Percentiles rank a stretch among this genome's conserved stretches.
phyloP scores from a whole-genome alignment of 1,139 yeast genomes.

The Williopsis jadinii region DNA sequence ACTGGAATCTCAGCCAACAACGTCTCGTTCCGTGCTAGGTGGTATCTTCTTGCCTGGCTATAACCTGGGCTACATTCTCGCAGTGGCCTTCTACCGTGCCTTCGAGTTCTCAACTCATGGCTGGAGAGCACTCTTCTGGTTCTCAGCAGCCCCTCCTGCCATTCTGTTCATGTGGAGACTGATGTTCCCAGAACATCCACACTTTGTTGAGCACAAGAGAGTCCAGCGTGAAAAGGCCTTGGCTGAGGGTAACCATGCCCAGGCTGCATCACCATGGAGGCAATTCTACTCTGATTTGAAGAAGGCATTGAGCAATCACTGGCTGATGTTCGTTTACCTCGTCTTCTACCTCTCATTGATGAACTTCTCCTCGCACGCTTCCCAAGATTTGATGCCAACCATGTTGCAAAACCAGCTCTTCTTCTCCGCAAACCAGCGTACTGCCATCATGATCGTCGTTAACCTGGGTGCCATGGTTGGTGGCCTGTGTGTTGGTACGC shows the following conservation, averaged over 20 bases:
- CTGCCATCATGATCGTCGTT: slow-evolving; percentile 39
- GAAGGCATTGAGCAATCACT: slow-evolving; percentile 24
- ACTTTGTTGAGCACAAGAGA: slow-evolving; percentile 18
- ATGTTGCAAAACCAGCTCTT: slow-evolving; percentile 35
- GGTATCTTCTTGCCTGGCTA: slow-evolving; percentile 36
- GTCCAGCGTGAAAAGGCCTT: slow-evolving; percentile 12
- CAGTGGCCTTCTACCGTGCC: slow-evolving; percentile 36
- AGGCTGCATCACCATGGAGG: slow-evolving; percentile 22
- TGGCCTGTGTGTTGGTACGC: slow-evolving; percentile 40
- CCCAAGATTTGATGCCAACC: slow-evolving; percentile 49
- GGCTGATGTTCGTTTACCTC: slow-evolving; percentile 40
- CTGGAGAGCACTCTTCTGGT: slow-evolving; percentile 52
- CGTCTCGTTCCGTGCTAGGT: slow-evolving; percentile 32
- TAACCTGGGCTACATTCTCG: slow-evolving; percentile 36
- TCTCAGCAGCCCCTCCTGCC: slow-evolving; percentile 41
- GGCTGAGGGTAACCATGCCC: slow-evolving; percentile 31
- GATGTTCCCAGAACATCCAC: slow-evolving; percentile 30
- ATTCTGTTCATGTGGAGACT: slow-evolving; percentile 35
- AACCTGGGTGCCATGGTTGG: slow-evolving; percentile 47
- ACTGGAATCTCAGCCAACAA: slow-evolving; percentile 35
- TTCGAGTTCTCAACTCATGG: slow-evolving; percentile 27
- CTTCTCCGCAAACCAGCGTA: slow-evolving; percentile 30
- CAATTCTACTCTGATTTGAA: slow-evolving; percentile 17
- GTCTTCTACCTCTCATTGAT: slow-evolving; percentile 41
- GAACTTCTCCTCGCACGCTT: slow-evolving; percentile 49